Base-by-base conservation (phyloP, 352 stramenopile species). In the Pythium chondricola region DNA sequence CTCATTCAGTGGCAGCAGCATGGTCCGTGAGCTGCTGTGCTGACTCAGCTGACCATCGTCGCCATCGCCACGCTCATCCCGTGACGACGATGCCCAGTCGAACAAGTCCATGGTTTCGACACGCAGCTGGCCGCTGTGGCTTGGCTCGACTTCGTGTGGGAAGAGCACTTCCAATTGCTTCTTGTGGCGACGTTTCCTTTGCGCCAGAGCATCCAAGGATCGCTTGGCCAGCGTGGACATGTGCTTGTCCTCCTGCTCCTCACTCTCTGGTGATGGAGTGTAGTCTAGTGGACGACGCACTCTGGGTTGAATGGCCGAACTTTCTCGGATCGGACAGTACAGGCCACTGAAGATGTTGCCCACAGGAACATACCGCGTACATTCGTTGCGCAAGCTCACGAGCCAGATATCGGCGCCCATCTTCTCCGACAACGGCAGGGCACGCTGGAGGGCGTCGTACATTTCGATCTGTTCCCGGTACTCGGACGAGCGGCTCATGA, bases 321-420 rank as follows among this genome's bases (percentile, higher is more conserved):
- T 84, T 44, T 93, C 79, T 14, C 81, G 67, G 32, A 96, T 89
- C 8, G 83, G 83, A 52, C 83, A 97, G 54, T 81, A 96, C 13
- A 97, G 66, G 0, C 89, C 90, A 32, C 74, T 96, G 55, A 97
- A 97, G 50, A 97, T 95, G 47, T 97, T 97, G 3, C 90, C 90
- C 24, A 97, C 85, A 4, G 71, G 81, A 14, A 96, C 87, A 27
- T 72, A 93, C 25, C 88, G 85, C 25, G 85, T 95, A 20, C 85
- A 83, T 38, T 95, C 76, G 35, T 79, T 71, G 6, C 89, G 74
- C 20, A 97, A 56, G 36, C 66, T 93, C 61, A 95, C 95, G n/a
- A 92, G 65, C 89, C 90, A 97, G 37, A 88, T 77, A 50, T 97
- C 83, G 5, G 61, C 64, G 3, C 78, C 83, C n/a, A 95, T 74